Evolutionary conservation across 148 eudicot genomes (phyloP).

Genomic region (Spergularia marina): DNA sequence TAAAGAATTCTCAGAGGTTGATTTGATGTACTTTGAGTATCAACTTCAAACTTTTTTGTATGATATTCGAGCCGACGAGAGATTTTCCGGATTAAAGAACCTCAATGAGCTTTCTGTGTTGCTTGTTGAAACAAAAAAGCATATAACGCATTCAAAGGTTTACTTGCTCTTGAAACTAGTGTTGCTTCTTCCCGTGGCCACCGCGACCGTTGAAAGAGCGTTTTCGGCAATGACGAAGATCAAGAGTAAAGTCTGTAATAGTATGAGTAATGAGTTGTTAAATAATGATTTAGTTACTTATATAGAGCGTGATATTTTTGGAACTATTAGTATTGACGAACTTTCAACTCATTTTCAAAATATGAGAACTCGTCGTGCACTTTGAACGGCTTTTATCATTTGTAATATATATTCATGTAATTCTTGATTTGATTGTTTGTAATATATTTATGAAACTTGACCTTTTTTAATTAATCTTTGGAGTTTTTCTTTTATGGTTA

Average conservation of each 20-base stretch:
- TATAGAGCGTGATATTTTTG: neutral
- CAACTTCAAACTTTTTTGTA: neutral
- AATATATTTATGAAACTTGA: no score
- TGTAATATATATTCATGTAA: no score
- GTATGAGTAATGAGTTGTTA: neutral
- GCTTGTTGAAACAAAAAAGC: slow-evolving; percentile 5
- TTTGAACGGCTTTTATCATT: no score
- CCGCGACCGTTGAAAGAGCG: neutral
- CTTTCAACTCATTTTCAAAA: neutral
- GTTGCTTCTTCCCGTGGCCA: neutral
- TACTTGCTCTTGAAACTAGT: neutral
- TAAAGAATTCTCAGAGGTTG: neutral
- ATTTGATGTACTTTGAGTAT: neutral
- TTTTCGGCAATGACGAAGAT: neutral
- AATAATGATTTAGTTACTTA: neutral
- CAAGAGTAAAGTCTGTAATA: neutral
- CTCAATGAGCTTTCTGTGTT: neutral
- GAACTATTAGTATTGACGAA: neutral
- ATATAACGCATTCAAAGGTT: neutral
- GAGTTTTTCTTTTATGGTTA: no score
- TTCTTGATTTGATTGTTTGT: no score
- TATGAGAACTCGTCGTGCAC: neutral
- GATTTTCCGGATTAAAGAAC: neutral
- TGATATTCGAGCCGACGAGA: neutral
- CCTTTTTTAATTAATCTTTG: no score